Evolutionary conservation across 129 eudicot genomes (phyloP), one percentile per base, ranked within the genome.

Genomic region (Artemisia tridentata): DNA sequence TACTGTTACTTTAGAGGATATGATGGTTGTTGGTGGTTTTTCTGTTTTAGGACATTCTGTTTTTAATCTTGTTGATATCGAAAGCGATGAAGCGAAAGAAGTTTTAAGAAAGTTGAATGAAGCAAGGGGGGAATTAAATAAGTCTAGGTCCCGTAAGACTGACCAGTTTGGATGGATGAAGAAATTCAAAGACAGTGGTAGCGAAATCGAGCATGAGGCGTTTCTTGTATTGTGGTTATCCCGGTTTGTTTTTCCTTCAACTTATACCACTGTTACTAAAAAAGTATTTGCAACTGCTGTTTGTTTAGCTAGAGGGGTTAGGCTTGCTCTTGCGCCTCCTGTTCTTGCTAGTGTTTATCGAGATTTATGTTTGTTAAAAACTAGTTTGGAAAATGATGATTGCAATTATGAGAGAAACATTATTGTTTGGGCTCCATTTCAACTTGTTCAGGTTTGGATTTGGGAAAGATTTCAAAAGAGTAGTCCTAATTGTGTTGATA

Each of bases 1-100:
- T 3, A 85, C 84, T 1, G 23, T 85, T 46, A 78, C 82, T 5
- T 62, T 85, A 7, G 89, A 85, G 49, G 89, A 85, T 70, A 50
- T 85, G 17, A 58, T 58, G 66, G 66, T 14, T 61, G 3, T 25
- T 61, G 46, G 46, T 12, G 46, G 66, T 61, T 27, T 4, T 61
- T 29, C 46, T 13, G 17, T 61, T 61, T 61, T 61, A 29, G 66
- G 66, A 25, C 19, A 61, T 25, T 61, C 47, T 29, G 12, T 38
- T 38, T 38, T 34, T 34, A 7, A 34, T 34, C 43, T 34, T 4
- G 43, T 4, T 34, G 43, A 34, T 50, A 50, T 16, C 15, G 62
- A 21, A 16, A 60, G 18, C 27, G 17, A 3, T 7, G 68, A 76
- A 25, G 1, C 49, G 29, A 19, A 48, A 47, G 65, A 54, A 3